phyloP scores from a whole-genome alignment of 305 asterid genomes.

The Solanum hybrid region DNA sequence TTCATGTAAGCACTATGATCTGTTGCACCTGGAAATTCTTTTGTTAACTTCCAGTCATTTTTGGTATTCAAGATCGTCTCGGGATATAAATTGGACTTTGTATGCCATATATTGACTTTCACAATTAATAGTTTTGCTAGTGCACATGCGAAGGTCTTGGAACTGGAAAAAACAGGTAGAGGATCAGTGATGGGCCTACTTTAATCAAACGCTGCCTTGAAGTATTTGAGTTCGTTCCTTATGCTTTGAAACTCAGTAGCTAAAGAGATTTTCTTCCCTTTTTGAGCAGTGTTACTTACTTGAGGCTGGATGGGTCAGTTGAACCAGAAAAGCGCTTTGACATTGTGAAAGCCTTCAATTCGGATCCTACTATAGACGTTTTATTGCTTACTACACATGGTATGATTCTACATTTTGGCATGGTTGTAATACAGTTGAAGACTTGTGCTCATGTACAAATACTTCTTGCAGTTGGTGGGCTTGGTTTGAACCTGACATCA shows the following conservation, averaged over 20 bases:
- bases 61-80: background rate
- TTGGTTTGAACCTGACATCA: conserved; percentile 94
- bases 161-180: background rate
- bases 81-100: background rate
- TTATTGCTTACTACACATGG: conserved; percentile 96
- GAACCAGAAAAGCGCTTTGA: conserved; percentile 94
- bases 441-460: background rate
- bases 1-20: background rate
- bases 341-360: conserved; percentile 92
- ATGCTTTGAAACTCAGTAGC: background rate
- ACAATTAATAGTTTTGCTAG: background rate
- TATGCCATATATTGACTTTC: background rate
- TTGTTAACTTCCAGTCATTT: background rate
- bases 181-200: background rate
- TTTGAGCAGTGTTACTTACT: conserved; percentile 68
- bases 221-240: background rate
- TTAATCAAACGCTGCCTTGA: background rate
- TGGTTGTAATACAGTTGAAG: background rate
- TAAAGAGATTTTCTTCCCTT: conserved; percentile 1
- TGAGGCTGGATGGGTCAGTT: conserved; percentile 98
- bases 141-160: background rate
- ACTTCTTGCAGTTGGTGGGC: conserved; percentile 82
- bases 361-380: conserved; percentile 97
- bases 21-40: background rate
- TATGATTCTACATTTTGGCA: conserved; percentile 15